These are phyloP conservation scores for Recurvomyces mirabilis DNA, from an alignment of 495 filamentous ascomycete species.

Conservation along the genomic window DNA sequence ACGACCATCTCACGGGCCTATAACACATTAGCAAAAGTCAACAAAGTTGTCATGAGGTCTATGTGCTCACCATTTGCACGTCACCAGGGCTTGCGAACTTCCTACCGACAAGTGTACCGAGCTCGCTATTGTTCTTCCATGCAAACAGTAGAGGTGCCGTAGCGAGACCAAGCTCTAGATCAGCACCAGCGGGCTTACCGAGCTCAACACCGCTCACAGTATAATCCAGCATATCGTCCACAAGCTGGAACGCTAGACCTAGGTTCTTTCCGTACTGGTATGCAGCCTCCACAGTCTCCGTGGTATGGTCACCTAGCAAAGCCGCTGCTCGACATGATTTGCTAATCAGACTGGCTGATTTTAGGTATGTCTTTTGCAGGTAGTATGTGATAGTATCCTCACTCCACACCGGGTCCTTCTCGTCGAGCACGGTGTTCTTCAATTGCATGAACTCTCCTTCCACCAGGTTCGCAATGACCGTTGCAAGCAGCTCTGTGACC, in stretches of 20 bases:
- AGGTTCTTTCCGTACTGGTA: constrained; percentile 87
- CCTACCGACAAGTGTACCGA: constrained; percentile 80
- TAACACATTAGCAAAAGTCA: constrained; percentile 13
- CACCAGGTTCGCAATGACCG: constrained; percentile 92
- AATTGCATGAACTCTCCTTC: constrained; percentile 99
- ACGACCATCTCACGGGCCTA: constrained; percentile 79
- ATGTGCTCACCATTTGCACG: constrained; percentile 56
- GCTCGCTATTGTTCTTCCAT: constrained; percentile 78
- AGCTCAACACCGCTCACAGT: constrained; percentile 72
- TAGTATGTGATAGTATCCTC: constrained; percentile 87
- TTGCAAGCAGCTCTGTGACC: constrained; percentile 86
- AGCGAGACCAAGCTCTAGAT: constrained; percentile 84
- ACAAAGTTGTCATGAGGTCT: background rate
- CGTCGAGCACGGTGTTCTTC: constrained; percentile 86
- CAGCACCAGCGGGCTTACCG: constrained; percentile 89
- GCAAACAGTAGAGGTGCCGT: constrained; percentile 95
- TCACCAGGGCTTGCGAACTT: constrained; percentile 80
- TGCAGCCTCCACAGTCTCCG: constrained; percentile 75
- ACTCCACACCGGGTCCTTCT: constrained; percentile 66
- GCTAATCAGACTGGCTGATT: constrained; percentile 88
- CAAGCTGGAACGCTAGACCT: constrained; percentile 92
- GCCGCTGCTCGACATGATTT: constrained; percentile 89
- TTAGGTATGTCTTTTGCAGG: constrained; percentile 97
- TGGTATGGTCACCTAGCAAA: constrained; percentile 64
- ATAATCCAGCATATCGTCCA: constrained; percentile 97